Conservation (phyloP, 1,139 yeast genomes). For the Yamadazyma atlantica region DNA sequence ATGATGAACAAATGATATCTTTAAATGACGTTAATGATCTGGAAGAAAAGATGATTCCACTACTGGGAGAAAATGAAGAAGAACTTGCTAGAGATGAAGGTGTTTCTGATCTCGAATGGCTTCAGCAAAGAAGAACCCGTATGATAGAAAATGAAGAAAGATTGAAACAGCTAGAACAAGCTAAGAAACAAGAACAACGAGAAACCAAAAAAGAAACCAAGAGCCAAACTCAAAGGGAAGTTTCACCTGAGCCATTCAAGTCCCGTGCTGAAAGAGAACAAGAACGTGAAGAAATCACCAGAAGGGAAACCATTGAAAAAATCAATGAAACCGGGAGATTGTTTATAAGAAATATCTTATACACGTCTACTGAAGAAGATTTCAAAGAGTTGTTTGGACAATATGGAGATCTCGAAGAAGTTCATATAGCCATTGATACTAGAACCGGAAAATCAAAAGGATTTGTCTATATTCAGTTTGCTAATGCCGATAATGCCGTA, state of each 20-base stretch:
- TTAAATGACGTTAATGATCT: slow-evolving; percentile 17
- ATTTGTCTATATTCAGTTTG: slow-evolving; percentile 80
- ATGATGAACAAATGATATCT: slow-evolving; percentile 19
- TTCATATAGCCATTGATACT: slow-evolving; percentile 88
- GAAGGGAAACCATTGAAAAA: slow-evolving; percentile 48
- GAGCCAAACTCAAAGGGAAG: slow-evolving; percentile 13
- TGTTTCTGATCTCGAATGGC: slow-evolving; percentile 87
- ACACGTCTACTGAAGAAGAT: slow-evolving; percentile 79
- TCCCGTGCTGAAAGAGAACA: slow-evolving; percentile 17
- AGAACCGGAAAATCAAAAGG: slow-evolving; percentile 92
- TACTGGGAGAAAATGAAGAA: slow-evolving; percentile 10
- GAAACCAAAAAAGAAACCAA: not conserved
- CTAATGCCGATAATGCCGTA: slow-evolving; percentile 67
- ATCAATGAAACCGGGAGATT: slow-evolving; percentile 76
- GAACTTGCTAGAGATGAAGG: slow-evolving; percentile 48
- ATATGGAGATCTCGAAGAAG: slow-evolving; percentile 69
- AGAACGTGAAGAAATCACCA: slow-evolving; percentile 18
- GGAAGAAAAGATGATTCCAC: slow-evolving; percentile 18
- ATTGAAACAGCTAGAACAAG: slow-evolving; percentile 20
- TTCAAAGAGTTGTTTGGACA: slow-evolving; percentile 56
- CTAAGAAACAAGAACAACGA: slow-evolving; percentile 7
- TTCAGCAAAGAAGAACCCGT: slow-evolving; percentile 71
- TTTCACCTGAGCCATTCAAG: slow-evolving; percentile 4
- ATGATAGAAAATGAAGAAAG: slow-evolving; percentile 53
- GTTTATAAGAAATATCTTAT: slow-evolving; percentile 83